Base-by-base conservation (phyloP, 2,329 filamentous ascomycete genomes). In the Neofusicoccum laricinum region DNA sequence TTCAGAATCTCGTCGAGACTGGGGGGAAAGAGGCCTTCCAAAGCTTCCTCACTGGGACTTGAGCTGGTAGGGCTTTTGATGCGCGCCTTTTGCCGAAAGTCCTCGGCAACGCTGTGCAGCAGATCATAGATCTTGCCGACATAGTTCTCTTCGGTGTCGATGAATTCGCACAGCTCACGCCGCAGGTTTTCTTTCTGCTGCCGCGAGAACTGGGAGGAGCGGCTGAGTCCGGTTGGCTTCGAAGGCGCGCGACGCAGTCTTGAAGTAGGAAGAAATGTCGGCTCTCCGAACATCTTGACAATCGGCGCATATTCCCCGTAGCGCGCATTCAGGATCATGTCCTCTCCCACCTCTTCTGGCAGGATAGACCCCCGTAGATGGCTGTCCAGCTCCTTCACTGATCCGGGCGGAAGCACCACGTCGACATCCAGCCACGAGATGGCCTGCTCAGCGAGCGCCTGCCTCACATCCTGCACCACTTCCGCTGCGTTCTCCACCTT, bases 81-180 rank as follows among this genome's bases (percentile, higher is more conserved):
- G 69, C 84, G 87, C 3, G 90, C 89, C 67, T 88, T 89, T 58
- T 88, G 81, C 36, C 91, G 88, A 71, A 96, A 93, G 67, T 96
- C 91, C 63, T 87, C 86, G 30, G 92, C 92, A 34, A 97, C 87
- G 65, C 89, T 87, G 67, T 90, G 87, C 46, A 97, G 90, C 66
- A 99, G 79, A 69, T 95, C 91, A 67, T 91, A 87, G 64, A 99
- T 79, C 76, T 98, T 97, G 70, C 86, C 84, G 46, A 99, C 92
- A 77, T 98, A 99, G 75, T 92, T 89, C 74, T 95, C 92, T 76
- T 99, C 95, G 0, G 95, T 99, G 71, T 96, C 91, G 38, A 97
- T 86, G 66, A 98, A 80, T 76, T 99, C 95, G 65, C 87, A 88
- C 83, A 99, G 88, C 76, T 97, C 94, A 77, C 93, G 90, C 45